Conservation (phyloP, 306 rosid species). For the Citrullus mucosospermus region DNA sequence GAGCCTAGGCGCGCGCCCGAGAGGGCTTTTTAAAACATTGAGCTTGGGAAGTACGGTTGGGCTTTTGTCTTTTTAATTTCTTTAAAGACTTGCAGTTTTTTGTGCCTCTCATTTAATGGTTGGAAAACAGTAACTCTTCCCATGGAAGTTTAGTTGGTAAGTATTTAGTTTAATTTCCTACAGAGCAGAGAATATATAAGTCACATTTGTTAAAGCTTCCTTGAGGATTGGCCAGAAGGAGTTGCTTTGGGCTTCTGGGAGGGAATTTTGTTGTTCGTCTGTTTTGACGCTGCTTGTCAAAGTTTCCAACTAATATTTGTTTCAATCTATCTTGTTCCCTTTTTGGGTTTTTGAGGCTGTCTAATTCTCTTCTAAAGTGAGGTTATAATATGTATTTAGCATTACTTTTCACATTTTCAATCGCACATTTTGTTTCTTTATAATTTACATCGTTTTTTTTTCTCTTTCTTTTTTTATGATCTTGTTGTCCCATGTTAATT, state of each 20-base stretch:
- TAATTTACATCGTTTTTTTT: background rate
- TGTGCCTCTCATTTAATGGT: background rate
- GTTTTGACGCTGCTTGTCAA: background rate
- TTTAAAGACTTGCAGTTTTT: background rate
- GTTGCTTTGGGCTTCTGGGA: background rate
- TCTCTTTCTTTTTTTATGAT: background rate
- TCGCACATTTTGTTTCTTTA: background rate
- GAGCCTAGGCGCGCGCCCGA: too few relatives aligned
- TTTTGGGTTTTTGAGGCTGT: background rate
- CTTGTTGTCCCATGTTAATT: background rate
- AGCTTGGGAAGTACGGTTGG: background rate
- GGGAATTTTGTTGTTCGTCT: background rate
- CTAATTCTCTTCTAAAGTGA: background rate
- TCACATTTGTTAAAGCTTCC: background rate
- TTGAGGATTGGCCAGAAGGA: background rate
- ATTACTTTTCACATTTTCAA: background rate
- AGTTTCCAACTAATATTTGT: background rate
- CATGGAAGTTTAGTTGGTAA: background rate
- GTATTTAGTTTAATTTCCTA: background rate
- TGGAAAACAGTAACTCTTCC: background rate
- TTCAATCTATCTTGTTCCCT: background rate
- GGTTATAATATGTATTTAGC: background rate
- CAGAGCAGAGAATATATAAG: background rate
- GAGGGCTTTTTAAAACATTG: too few relatives aligned
- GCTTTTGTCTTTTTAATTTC: background rate